A percentile compares a stretch with the other conserved stretches of the same genome.
Evolutionary conservation across 73 alveolate genomes (phyloP).

Genomic region (Paramecium bursaria): DNA sequence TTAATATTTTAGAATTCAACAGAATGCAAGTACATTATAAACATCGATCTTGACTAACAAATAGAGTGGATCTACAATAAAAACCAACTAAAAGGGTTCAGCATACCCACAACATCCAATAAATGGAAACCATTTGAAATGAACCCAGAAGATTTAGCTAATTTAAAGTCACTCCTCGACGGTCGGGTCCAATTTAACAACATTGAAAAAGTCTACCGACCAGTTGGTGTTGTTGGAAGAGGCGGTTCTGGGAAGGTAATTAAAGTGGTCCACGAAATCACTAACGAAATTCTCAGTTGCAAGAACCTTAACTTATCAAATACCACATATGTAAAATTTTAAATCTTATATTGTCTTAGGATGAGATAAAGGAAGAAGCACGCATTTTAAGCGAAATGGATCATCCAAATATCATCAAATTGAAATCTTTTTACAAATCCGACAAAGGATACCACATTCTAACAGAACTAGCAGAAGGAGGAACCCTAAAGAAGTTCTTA

Average conservation of each 20-base stretch:
- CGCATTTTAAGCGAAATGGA: slow-evolving; percentile 7
- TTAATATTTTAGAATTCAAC: not conserved
- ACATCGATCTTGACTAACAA: not conserved
- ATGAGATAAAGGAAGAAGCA: too few species aligned
- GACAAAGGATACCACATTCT: not conserved
- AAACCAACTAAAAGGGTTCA: not conserved
- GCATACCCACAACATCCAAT: not conserved
- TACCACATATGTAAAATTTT: not conserved
- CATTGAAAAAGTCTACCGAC: not conserved
- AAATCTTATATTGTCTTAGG: too few species aligned
- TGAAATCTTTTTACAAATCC: not conserved
- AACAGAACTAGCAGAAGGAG: slow-evolving; percentile 25
- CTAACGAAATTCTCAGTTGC: not conserved
- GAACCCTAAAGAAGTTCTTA: not conserved
- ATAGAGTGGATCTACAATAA: slow-evolving; percentile 7
- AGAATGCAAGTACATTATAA: slow-evolving; percentile 19
- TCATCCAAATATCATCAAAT: slow-evolving; percentile 19
- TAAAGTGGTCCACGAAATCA: slow-evolving; percentile 18
- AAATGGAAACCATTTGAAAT: not conserved
- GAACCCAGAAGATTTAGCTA: not conserved
- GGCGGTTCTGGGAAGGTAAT: slow-evolving; percentile 43
- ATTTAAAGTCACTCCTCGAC: not conserved
- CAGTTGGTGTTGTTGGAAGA: slow-evolving; percentile 13
- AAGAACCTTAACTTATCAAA: slow-evolving; percentile 28
- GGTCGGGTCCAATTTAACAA: not conserved